phyloP scores from a whole-genome alignment of 345 rosid species.

The Salix purpurea region DNA sequence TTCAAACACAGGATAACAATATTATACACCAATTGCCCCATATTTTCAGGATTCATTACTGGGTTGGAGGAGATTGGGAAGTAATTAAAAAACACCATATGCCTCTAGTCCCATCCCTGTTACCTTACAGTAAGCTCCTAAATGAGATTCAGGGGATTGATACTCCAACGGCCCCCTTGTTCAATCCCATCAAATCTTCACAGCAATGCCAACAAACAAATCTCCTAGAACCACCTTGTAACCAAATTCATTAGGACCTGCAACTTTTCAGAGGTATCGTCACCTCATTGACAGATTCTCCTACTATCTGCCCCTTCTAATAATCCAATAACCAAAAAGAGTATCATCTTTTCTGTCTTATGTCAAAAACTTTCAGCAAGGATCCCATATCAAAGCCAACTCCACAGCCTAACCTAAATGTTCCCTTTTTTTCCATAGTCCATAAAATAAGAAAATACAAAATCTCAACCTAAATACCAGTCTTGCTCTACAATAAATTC shows the following conservation, averaged over 20 bases:
- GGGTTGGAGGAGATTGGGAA: neutral
- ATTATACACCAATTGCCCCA: neutral
- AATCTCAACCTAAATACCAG: neutral
- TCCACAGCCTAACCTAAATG: neutral
- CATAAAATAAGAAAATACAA: neutral
- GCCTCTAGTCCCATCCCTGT: neutral
- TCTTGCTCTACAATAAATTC: neutral
- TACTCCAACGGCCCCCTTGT: neutral
- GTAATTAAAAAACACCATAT: neutral
- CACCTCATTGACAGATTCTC: neutral
- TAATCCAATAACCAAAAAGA: neutral
- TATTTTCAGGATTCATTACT: neutral
- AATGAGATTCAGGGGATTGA: neutral
- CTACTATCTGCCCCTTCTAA: neutral
- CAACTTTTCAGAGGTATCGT: neutral
- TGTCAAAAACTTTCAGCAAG: neutral
- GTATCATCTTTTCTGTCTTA: neutral
- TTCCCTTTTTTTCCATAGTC: neutral
- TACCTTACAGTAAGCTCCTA: neutral
- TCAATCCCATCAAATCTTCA: neutral
- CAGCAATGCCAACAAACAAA: neutral
- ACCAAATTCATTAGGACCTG: neutral
- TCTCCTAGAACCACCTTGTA: neutral
- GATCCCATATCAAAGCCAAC: neutral
- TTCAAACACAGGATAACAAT: neutral